These are phyloP conservation scores for Mortierella sp. DNA, from an alignment of 371 early-diverging fungal species.

Conservation along the genomic window DNA sequence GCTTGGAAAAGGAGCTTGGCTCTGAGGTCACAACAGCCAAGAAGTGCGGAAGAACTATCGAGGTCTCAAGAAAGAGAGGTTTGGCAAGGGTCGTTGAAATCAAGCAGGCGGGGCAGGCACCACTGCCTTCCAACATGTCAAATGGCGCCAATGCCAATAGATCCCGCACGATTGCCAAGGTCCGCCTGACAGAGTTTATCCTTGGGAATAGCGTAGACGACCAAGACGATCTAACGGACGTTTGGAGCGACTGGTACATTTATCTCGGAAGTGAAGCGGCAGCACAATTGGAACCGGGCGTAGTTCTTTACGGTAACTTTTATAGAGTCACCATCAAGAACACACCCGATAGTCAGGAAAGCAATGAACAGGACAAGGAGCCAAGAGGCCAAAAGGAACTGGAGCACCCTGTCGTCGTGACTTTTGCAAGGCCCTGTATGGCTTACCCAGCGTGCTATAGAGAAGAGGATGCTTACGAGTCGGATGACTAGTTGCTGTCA, in stretches of 20 bases:
- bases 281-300: constrained; percentile 5
- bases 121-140: too few species aligned
- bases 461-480: constrained; percentile 10
- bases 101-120: neutral
- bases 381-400: too few species aligned
- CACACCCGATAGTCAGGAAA: too few species aligned
- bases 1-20: neutral
- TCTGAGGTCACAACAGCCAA: neutral
- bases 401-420: constrained; percentile 11
- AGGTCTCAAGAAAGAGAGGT: neutral
- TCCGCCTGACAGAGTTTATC: constrained; percentile 3
- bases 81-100: neutral
- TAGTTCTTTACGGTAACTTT: constrained; percentile 31
- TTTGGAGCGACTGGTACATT: neutral
- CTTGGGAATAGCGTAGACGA: neutral
- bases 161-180: neutral
- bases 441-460: constrained; percentile 26
- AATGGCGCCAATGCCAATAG: too few species aligned
- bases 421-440: constrained; percentile 29
- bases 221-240: neutral
- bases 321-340: neutral
- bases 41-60: neutral
- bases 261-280: constrained; percentile 11
- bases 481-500: too few species aligned
- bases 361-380: too few species aligned